Base-by-base conservation (phyloP, 805 yeast genomes). In the Candida sphagnicola region DNA sequence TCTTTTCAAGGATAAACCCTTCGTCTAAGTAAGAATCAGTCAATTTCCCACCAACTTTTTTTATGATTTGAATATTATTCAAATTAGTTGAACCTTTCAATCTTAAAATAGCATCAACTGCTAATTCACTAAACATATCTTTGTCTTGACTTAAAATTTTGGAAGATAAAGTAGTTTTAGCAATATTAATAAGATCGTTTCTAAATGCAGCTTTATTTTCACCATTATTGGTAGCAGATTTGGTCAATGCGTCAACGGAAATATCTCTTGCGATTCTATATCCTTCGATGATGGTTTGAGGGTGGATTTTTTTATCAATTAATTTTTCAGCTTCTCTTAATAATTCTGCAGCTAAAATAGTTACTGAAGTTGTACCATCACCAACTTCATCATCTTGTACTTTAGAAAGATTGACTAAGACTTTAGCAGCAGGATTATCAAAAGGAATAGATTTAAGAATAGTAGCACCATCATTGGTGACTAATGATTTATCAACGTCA, bases 301-400 rank as follows among this genome's bases (percentile, higher is more conserved):
- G 99, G 64, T 93, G 99, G 47, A 93, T 93, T 58, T 85, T 90
- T 60, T 82, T 85, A 49, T 89, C 95, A 34, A 93, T 85, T 46
- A 93, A 77, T 59, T 82, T 81, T 64, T 93, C 97, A 24, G 98
- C 97, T 67, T 91, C 97, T 59, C 95, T 79, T 49, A 93, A 72
- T 42, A 93, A 74, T 64, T 93, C 98, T 8, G 96, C 90, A 31
- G 91, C 81, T 41, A 91, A 67, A 23, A 91, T 82, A 0, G 97
- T 86, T 15, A 91, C 99, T 19, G 96, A 84, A 1, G 99, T 91
- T 31, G 99, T 91, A 49, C 99, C 99, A 65, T 91, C 99, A 43
- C 99, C 99, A 47, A 93, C 96, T 62, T 91, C 98, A 43, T 95
- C 95, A 60, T 91, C 99, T 67, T 91, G 99, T 2, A 95, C 89